Evolutionary conservation across 2,329 filamentous ascomycete genomes (phyloP).

Genomic region (Epichloe amarillans): DNA sequence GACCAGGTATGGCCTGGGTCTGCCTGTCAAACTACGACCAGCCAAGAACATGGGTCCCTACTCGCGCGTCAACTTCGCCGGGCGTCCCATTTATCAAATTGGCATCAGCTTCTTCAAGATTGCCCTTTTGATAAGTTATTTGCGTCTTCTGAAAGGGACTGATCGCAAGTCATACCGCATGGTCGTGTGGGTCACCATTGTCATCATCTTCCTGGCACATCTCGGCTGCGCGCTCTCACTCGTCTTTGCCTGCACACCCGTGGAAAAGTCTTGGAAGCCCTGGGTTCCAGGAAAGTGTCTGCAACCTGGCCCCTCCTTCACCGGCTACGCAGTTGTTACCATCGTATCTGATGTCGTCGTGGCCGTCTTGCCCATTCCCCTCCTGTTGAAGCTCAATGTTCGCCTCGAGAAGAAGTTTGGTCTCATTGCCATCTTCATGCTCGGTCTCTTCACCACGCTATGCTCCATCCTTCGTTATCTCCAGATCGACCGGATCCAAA

Average conservation of each 20-base stretch:
- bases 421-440: constrained; percentile 35
- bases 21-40: constrained; percentile 31
- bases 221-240: constrained; percentile 34
- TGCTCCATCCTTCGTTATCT: constrained; percentile 39
- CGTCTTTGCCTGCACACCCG: constrained; percentile 36
- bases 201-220: constrained; percentile 30
- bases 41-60: constrained; percentile 29
- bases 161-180: constrained; percentile 29
- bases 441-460: constrained; percentile 41
- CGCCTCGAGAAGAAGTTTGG: constrained; percentile 34
- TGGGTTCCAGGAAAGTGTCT: constrained; percentile 28
- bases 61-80: constrained; percentile 37
- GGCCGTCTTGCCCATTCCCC: constrained; percentile 35
- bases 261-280: constrained; percentile 33
- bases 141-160: constrained; percentile 35
- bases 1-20: constrained; percentile 38
- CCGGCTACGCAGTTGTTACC: constrained; percentile 36
- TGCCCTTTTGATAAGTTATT: constrained; percentile 39
- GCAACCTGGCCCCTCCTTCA: constrained; percentile 33
- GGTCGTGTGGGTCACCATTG: constrained; percentile 31
- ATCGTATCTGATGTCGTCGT: constrained; percentile 38
- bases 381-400: constrained; percentile 35
- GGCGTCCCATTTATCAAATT: constrained; percentile 39
- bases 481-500: constrained; percentile 36
- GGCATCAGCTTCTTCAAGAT: constrained; percentile 45